Percentiles rank a stretch among this genome's conserved stretches.
phyloP scores from a whole-genome alignment of 805 yeast species.

The Wickerhamomyces mucosus region DNA sequence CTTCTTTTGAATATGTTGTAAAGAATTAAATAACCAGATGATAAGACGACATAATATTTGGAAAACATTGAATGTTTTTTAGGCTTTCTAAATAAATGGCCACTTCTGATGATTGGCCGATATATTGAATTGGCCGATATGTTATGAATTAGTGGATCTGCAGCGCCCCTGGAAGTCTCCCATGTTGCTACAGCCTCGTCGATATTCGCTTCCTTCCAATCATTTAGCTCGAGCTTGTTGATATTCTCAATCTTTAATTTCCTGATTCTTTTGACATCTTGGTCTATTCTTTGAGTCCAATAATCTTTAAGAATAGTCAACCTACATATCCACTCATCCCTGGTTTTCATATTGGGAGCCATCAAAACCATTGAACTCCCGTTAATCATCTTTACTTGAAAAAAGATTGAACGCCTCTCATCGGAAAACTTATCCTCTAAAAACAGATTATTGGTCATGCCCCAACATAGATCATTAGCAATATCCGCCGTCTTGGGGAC shows the following conservation, averaged over 20 bases:
- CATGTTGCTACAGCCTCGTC: constrained; percentile 38
- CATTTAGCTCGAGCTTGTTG: constrained; percentile 38
- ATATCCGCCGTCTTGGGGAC: constrained; percentile 18
- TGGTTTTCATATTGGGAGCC: constrained; percentile 37
- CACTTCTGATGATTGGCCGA: constrained; percentile 52
- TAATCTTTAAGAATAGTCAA: constrained; percentile 36
- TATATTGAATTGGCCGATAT: constrained; percentile 51
- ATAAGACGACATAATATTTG: constrained; percentile 50
- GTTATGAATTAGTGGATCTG: constrained; percentile 45
- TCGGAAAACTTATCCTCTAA: constrained; percentile 16
- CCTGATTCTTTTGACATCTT: constrained; percentile 30
- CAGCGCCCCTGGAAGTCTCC: constrained; percentile 41
- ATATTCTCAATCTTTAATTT: constrained; percentile 36
- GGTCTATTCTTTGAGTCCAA: constrained; percentile 45
- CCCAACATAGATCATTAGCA: constrained; percentile 24
- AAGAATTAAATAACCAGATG: constrained; percentile 60
- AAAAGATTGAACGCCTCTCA: constrained; percentile 31
- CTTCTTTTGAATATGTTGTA: constrained; percentile 44
- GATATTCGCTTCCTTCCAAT: constrained; percentile 45
- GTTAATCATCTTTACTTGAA: constrained; percentile 40
- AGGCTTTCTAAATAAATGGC: constrained; percentile 59
- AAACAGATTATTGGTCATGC: constrained; percentile 13
- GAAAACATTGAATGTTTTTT: constrained; percentile 60
- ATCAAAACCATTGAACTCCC: constrained; percentile 41
- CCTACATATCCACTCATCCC: constrained; percentile 61